Conservation (phyloP, 192 early-diverging fungal species). For the Coemansia sp. region DNA sequence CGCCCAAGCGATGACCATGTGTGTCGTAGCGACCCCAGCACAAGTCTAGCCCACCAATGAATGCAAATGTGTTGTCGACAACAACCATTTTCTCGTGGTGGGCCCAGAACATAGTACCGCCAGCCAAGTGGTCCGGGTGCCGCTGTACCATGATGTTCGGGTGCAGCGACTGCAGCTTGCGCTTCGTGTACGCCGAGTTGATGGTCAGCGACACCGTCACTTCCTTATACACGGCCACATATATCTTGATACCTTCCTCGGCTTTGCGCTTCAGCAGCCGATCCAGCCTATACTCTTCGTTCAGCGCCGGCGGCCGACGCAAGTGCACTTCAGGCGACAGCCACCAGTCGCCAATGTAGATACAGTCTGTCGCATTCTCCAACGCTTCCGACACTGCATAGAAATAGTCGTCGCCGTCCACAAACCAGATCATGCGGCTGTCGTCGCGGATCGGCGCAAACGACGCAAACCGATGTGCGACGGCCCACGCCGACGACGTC, state of each 20-base stretch:
- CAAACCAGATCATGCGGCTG: slow-evolving; percentile 64
- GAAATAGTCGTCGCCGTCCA: slow-evolving; percentile 76
- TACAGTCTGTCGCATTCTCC: slow-evolving; percentile 61
- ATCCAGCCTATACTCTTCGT: slow-evolving; percentile 77
- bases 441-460: slow-evolving; percentile 72
- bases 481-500: slow-evolving; percentile 61
- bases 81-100: slow-evolving; percentile 82
- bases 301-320: slow-evolving; percentile 67
- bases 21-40: slow-evolving; percentile 88
- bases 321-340: slow-evolving; percentile 85
- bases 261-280: slow-evolving; percentile 76
- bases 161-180: slow-evolving; percentile 65
- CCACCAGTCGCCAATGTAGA: slow-evolving; percentile 86
- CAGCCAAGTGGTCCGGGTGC: slow-evolving; percentile 75
- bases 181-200: slow-evolving; percentile 71
- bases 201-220: slow-evolving; percentile 67
- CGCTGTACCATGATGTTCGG: slow-evolving; percentile 80
- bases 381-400: slow-evolving; percentile 72
- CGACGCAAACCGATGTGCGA: slow-evolving; percentile 62
- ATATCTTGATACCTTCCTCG: slow-evolving; percentile 78
- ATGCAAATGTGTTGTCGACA: slow-evolving; percentile 75
- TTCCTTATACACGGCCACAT: slow-evolving; percentile 83
- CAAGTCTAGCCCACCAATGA: slow-evolving; percentile 82
- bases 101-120: slow-evolving; percentile 79
- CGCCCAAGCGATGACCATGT: slow-evolving; percentile 69